Conservation (phyloP, 371 early-diverging fungal genomes). For the Rhizomucor miehei region DNA sequence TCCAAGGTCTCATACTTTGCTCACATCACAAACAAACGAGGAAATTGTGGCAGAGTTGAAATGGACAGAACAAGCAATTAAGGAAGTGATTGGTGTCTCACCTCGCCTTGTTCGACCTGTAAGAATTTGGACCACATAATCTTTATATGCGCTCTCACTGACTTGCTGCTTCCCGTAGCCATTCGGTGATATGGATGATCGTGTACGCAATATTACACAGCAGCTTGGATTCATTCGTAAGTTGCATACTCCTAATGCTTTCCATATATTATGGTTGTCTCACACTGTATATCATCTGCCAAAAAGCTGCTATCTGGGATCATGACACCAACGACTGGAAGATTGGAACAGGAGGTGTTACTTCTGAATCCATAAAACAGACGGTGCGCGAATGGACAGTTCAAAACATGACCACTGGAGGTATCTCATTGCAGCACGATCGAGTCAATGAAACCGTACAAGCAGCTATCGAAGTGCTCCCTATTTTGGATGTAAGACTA, state of each 20-base stretch:
- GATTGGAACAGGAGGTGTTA: conserved; percentile 9
- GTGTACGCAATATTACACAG: conserved; percentile 47
- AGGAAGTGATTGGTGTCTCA: conserved; percentile 48
- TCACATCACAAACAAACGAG: conserved; percentile 53
- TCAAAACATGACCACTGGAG: conserved; percentile 24
- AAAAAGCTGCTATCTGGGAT: conserved; percentile 16
- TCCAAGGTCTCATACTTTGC: conserved; percentile 34
- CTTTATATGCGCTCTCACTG: no score
- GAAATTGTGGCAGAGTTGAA: conserved; percentile 62
- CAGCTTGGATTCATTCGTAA: conserved; percentile 37
- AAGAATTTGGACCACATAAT: conserved; percentile 7
- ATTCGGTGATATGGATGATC: conserved; percentile 55
- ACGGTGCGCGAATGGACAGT: conserved; percentile 27
- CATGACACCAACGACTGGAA: conserved; percentile 21
- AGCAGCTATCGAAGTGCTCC: conserved; percentile 46
- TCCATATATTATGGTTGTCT: no score
- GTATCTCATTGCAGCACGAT: conserved; percentile 43
- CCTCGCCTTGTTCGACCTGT: conserved; percentile 24
- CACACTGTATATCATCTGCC: no score
- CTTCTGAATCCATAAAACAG: conserved; percentile 16
- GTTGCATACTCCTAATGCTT: no score
- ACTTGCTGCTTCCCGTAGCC: conserved; percentile 28
- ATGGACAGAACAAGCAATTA: conserved; percentile 56
- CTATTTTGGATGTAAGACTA: conserved; percentile 15
- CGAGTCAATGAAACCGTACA: conserved; percentile 35